Conservation (phyloP, 768 basidiomycete genomes). For the Podaxis mareebaensis region DNA sequence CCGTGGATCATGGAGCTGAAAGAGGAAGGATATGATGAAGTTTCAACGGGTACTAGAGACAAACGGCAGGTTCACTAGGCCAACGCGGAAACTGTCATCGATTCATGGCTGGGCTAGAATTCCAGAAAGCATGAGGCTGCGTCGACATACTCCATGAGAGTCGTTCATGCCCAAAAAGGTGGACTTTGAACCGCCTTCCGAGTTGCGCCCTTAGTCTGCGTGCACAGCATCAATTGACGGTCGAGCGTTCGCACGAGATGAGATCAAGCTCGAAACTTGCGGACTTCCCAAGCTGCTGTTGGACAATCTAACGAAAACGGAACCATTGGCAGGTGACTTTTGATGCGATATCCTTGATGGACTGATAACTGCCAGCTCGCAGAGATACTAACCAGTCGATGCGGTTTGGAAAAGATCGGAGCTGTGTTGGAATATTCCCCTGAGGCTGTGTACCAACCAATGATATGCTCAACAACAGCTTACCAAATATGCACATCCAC, state of each 20-base stretch:
- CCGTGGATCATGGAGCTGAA: conserved; percentile 12
- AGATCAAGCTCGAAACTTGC: conserved; percentile 10
- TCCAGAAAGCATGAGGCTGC: conserved; percentile 15
- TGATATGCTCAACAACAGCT: not conserved
- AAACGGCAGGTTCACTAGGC: conserved; percentile 14
- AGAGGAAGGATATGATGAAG: conserved; percentile 12
- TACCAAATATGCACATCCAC: not conserved
- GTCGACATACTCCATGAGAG: conserved; percentile 10
- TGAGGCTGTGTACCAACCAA: not conserved
- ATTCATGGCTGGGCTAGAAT: conserved; percentile 12
- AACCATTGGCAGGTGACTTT: conserved; percentile 12
- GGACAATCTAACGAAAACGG: not conserved
- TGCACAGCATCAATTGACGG: conserved; percentile 10
- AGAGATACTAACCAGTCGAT: conserved; percentile 14
- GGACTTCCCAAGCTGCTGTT: conserved; percentile 6
- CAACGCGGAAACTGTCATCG: conserved; percentile 14
- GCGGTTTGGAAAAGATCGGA: not conserved
- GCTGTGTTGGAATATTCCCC: not conserved
- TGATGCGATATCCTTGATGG: conserved; percentile 9
- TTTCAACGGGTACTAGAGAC: not conserved
- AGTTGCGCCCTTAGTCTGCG: conserved; percentile 1
- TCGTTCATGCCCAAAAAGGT: conserved; percentile 8
- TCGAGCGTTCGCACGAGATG: conserved; percentile 4
- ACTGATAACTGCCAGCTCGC: conserved; percentile 7
- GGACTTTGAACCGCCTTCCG: conserved; percentile 12